A percentile compares a stretch with the other conserved stretches of the same genome.
phyloP scores from a whole-genome alignment of 2,329 filamentous ascomycete genomes.

The Clarireedia sp. region DNA sequence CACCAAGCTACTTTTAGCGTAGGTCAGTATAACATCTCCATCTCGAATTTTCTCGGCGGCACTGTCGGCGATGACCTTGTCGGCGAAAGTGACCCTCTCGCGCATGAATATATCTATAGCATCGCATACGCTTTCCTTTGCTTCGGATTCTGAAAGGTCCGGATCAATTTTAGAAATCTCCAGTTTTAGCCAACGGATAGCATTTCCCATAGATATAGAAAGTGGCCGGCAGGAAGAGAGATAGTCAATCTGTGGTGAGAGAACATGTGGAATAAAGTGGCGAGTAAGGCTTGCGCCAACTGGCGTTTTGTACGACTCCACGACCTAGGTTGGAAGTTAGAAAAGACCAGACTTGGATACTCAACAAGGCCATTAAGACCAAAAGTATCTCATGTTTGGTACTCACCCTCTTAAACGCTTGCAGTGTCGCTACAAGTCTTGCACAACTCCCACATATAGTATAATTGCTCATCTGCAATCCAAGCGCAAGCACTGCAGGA shows the following conservation, averaged over 20 bases:
- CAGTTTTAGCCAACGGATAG: conserved; percentile 89
- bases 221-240: conserved; percentile 90
- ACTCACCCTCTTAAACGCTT: conserved; percentile 77
- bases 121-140: conserved; percentile 69
- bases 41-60: conserved; percentile 69
- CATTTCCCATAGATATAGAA: conserved; percentile 94
- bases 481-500: conserved; percentile 74
- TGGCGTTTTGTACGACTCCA: conserved; percentile 87
- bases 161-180: conserved; percentile 87
- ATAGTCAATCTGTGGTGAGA: conserved; percentile 93
- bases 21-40: conserved; percentile 79
- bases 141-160: conserved; percentile 70
- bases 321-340: conserved; percentile 50
- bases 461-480: conserved; percentile 77
- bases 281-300: conserved; percentile 75
- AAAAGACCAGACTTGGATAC: neutral
- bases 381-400: neutral
- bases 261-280: conserved; percentile 82
- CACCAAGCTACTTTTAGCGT: conserved; percentile 77
- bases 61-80: conserved; percentile 73
- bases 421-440: conserved; percentile 75
- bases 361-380: neutral
- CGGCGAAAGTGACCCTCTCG: conserved; percentile 81
- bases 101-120: conserved; percentile 85
- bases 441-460: conserved; percentile 83